Evolutionary conservation across 108 stramenopile species (phyloP).

Genomic region (Mayamaea pseudoterrestris): DNA sequence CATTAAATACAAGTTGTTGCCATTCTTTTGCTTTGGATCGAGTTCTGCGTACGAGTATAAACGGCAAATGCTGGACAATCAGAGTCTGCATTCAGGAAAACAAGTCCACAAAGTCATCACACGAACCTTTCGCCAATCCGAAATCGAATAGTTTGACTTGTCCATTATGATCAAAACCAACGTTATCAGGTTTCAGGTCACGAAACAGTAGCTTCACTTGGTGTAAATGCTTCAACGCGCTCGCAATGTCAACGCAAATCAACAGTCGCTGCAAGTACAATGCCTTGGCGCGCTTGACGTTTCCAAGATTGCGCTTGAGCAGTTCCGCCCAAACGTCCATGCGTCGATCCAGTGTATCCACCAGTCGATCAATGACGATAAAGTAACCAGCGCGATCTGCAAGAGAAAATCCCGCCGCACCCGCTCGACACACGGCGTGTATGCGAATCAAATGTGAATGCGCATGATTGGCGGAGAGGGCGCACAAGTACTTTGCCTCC

Average conservation of each 20-base stretch:
- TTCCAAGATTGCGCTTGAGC: conserved; percentile 16
- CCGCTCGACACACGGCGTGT: conserved; percentile 49
- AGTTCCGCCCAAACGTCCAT: conserved; percentile 53
- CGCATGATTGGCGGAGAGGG: conserved; percentile 37
- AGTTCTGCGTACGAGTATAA: no score
- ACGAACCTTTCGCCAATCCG: conserved; percentile 30
- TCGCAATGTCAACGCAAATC: conserved; percentile 35
- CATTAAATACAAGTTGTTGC: conserved; percentile 30
- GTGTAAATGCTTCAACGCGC: conserved; percentile 33
- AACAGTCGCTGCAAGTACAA: conserved; percentile 31
- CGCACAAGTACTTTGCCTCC: conserved; percentile 65
- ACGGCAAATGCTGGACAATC: no score
- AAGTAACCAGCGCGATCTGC: conserved; percentile 48
- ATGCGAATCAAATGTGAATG: conserved; percentile 60
- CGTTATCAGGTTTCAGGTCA: conserved; percentile 24
- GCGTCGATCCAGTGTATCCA: conserved; percentile 51
- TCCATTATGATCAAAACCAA: conserved; percentile 50
- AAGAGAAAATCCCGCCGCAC: conserved; percentile 32
- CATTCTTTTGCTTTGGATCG: conserved; percentile 23
- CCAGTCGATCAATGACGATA: conserved; percentile 54
- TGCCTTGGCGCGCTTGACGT: background rate
- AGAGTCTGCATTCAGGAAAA: no score
- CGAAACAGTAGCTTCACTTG: conserved; percentile 31
- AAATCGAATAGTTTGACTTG: conserved; percentile 50
- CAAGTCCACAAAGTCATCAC: no score